phyloP scores from a whole-genome alignment of 2,329 filamentous ascomycete species.

The Onygenales sp. region DNA sequence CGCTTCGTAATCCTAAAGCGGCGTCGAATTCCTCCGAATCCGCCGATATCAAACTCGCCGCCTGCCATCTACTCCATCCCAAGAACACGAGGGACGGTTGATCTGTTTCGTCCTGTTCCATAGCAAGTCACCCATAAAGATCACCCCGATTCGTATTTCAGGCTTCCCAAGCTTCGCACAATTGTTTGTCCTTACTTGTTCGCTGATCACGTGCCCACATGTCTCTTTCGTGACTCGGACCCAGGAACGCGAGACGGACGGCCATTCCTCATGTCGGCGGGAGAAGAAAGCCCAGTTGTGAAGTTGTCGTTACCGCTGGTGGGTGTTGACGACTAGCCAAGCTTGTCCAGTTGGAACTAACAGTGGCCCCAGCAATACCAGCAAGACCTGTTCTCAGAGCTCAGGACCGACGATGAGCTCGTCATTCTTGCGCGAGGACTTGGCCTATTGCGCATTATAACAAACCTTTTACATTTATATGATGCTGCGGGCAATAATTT shows the following conservation, averaged over 20 bases:
- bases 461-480: conserved; percentile 94
- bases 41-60: neutral
- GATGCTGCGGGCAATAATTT: conserved; percentile 93
- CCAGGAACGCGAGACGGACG: neutral
- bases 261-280: conserved; percentile 7
- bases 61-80: neutral
- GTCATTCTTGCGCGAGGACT: conserved; percentile 86
- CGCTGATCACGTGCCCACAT: conserved; percentile 4
- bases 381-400: conserved; percentile 86
- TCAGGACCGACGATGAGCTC: conserved; percentile 84
- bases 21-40: neutral
- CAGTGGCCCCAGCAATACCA: conserved; percentile 59
- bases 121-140: too few species aligned
- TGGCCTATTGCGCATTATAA: conserved; percentile 81
- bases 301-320: conserved; percentile 56
- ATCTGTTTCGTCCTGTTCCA: neutral
- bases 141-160: too few species aligned
- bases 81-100: neutral
- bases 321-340: conserved; percentile 12
- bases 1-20: neutral
- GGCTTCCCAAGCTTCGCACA: too few species aligned
- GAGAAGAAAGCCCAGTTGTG: conserved; percentile 26
- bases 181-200: neutral
- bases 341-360: neutral
- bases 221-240: conserved; percentile 1